Base-by-base conservation (phyloP, 2,329 filamentous ascomycete species). In the Botrytis sinoallii region DNA sequence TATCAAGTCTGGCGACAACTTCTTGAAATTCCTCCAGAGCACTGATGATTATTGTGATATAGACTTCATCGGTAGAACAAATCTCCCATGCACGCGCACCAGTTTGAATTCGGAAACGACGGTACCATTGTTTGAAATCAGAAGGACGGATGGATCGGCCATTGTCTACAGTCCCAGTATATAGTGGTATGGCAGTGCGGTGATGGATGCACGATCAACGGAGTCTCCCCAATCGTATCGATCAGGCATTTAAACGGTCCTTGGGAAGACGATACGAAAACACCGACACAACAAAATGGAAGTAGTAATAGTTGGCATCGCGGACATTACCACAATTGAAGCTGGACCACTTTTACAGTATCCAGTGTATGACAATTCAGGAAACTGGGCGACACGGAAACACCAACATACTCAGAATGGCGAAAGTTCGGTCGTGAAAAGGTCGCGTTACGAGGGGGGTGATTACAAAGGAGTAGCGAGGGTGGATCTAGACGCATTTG, bases 101-200 rank as follows among this genome's bases (percentile, higher is more conserved):
- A 29, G 40, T 40, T 69, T 42, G 18, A 70, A 44, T 40, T 70
- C 55, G 22, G 57, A 18, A 46, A 22, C 32, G 48, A 70, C 42
- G 25, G 48, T 14, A 42, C 40, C 29, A 40, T 48, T 42, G 48
- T 25, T 22, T 38, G 35, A 61, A 32, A 46, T 68, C 60, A 32
- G 85, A 29, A 66, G 84, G 82, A 35, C 86, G 77, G 68, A 78
- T 79, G 77, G 79, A 79, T 76, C 76, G 75, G 65, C 66, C 74
- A 72, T 66, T 75, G 63, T 57, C 76, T 59, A 71, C 72, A 70
- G 72, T 73, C 64, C 75, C 73, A 77, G 72, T 75, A 76, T 71
- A 77, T 75, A 77, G 68, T 75, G 77, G 78, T 70, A 35, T 66
- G 75, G 74, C 61, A 77, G 77, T 73, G 76, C 75, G 76, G 77